phyloP scores from a whole-genome alignment of 208 protist species.

The Acanthamoeba lenticulata region DNA sequence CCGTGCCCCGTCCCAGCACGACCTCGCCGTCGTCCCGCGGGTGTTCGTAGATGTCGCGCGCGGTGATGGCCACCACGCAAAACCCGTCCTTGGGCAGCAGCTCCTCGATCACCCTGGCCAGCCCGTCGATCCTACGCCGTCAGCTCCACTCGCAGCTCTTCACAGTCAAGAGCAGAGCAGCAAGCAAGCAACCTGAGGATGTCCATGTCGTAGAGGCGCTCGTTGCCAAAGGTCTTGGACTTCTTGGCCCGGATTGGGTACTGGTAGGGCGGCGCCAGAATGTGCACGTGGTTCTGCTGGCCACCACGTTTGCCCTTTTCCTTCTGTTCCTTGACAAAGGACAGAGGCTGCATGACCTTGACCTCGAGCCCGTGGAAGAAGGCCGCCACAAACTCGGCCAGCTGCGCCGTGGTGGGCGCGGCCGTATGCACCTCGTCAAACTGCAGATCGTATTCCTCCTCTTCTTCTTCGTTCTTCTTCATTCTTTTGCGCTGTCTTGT shows the following conservation, averaged over 20 bases:
- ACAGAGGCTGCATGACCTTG: constrained; percentile 1
- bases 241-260: background rate
- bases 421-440: background rate
- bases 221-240: background rate
- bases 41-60: constrained; percentile 30
- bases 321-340: constrained; percentile 23
- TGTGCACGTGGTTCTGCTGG: too few relatives aligned
- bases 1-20: background rate
- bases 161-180: too few relatives aligned
- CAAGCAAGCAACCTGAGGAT: too few relatives aligned
- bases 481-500: background rate
- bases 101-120: constrained; percentile 4
- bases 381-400: background rate
- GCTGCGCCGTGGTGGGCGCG: background rate
- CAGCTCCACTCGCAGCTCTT: too few relatives aligned
- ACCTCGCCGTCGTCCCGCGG: background rate
- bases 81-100: constrained; percentile 32
- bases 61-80: constrained; percentile 30
- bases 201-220: constrained; percentile 57
- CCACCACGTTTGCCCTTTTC: too few relatives aligned
- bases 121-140: too few relatives aligned
- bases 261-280: background rate
- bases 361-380: constrained; percentile 26
- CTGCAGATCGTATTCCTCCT: background rate
- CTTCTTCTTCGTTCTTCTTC: background rate